These are phyloP conservation scores for Elsinoe arachidis DNA, from an alignment of 2,329 filamentous ascomycete genomes.

Conservation along the genomic window DNA sequence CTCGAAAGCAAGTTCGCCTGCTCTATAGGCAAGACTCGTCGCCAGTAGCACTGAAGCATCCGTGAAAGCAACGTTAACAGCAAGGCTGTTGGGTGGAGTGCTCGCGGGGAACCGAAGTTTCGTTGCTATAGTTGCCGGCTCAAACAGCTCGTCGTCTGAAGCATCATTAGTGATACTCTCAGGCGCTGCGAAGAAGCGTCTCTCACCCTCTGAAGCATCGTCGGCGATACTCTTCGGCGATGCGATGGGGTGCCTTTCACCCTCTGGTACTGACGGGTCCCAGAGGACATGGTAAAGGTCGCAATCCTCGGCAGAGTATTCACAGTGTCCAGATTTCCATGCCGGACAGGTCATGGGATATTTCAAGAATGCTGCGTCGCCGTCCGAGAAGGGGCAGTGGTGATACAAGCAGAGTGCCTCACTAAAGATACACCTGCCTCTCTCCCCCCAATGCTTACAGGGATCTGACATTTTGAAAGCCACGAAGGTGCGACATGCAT, in stretches of 20 bases:
- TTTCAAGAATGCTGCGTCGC: background rate
- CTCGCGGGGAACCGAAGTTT: background rate
- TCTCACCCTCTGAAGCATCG: background rate
- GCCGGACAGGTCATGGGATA: background rate
- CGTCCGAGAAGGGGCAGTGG: background rate
- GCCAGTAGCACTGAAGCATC: background rate
- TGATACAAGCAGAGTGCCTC: background rate
- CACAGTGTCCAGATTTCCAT: slow-evolving; percentile 12
- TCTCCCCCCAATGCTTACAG: background rate
- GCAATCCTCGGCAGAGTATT: slow-evolving; percentile 9
- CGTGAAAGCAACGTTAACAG: background rate
- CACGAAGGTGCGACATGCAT: no score
- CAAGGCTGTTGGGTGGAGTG: background rate
- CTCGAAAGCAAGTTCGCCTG: background rate
- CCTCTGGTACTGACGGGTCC: background rate
- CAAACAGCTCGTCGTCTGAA: background rate
- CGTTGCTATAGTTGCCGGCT: background rate
- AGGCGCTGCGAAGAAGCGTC: background rate
- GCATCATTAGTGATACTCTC: background rate
- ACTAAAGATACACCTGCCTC: no score
- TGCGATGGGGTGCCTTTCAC: background rate
- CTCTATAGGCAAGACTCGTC: background rate
- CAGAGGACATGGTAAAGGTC: slow-evolving; percentile 8
- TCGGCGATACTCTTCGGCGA: no score
- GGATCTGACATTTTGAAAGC: background rate